These are phyloP conservation scores for Phytophthora brassicae DNA, from an alignment of 352 stramenopile species.

Conservation along the genomic window DNA sequence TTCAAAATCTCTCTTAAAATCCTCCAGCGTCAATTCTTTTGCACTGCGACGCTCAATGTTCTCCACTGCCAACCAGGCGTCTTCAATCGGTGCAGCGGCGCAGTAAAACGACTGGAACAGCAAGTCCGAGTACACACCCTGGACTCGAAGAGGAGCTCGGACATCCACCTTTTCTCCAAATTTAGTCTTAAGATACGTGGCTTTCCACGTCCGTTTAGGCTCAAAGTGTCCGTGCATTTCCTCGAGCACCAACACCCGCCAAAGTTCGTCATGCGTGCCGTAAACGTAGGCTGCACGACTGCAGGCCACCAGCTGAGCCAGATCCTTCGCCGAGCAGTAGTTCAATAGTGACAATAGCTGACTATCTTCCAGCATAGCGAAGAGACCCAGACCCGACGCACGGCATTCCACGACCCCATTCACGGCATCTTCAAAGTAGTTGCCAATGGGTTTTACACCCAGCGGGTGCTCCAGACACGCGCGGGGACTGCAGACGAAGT, in stretches of 20 bases:
- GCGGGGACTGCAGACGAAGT: background rate
- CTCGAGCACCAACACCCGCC: conserved; percentile 75
- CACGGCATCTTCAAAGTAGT: conserved; percentile 67
- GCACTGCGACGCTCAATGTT: conserved; percentile 71
- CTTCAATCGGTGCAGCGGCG: conserved; percentile 54
- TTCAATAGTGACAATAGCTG: conserved; percentile 66
- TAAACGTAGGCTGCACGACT: conserved; percentile 78
- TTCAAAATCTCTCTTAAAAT: conserved; percentile 79
- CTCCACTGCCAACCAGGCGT: conserved; percentile 69
- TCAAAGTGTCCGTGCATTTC: conserved; percentile 70
- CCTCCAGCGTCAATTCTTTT: conserved; percentile 43
- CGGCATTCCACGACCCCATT: conserved; percentile 71
- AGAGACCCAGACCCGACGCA: conserved; percentile 47
- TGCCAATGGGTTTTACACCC: conserved; percentile 83
- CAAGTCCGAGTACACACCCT: conserved; percentile 85
- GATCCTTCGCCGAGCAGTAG: conserved; percentile 51
- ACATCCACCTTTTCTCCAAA: conserved; percentile 22
- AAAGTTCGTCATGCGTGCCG: conserved; percentile 78
- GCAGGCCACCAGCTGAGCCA: conserved; percentile 44
- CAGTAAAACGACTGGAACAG: conserved; percentile 89
- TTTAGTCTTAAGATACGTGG: conserved; percentile 70
- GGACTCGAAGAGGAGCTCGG: conserved; percentile 40
- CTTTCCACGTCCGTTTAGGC: conserved; percentile 58
- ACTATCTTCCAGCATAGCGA: conserved; percentile 62
- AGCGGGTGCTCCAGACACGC: conserved; percentile 62